Evolutionary conservation across 768 basidiomycete genomes (phyloP), one percentile per base, ranked within the genome.

Genomic region (Inosperma sp.): DNA sequence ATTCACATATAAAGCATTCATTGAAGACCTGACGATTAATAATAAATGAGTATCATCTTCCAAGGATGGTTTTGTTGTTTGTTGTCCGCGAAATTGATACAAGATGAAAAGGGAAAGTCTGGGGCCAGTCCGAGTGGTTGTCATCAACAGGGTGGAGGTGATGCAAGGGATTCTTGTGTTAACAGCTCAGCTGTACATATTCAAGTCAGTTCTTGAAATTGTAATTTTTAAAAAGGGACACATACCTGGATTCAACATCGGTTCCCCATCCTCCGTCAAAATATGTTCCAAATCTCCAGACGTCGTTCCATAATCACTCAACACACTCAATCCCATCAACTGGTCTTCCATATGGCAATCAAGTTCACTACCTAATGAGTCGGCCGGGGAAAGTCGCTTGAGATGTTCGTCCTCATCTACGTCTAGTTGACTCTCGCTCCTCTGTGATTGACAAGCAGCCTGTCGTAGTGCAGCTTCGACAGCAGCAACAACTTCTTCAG

Each of bases 211-310:
- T 16, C 22, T 26, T 27, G 39, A 43, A 16, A 23, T 33, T 12
- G 35, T 12, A 14, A n/a, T 25, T 9, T 16, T 21, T 10, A 53
- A 42, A 13, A 16, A 23, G 34, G 14, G 14, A n/a, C 14, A 68
- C 78, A 22, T 35, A 84, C 83, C 81, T 67, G 83, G 80, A 63
- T 82, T 81, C 56, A 85, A 65, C 80, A 84, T 84, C 5, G 81
- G 77, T 58, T 79, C 80, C 7, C 79, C 81, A 59, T 84, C 82
- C 59, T 82, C 81, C 2, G 79, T 82, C 13, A 82, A 67, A 56
- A 82, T 77, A 54, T 78, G 73, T 52, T 78, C 78, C 73, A 76
- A 74, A 13, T 68, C 68, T 12, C 67, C 65, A 48, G 72, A 55
- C 8, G 61, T 59, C 16, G 68, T 39, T 46, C 67, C 70, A 40